Base-by-base conservation (phyloP, 2,329 filamentous ascomycete species). In the Colletotrichum viniferum region DNA sequence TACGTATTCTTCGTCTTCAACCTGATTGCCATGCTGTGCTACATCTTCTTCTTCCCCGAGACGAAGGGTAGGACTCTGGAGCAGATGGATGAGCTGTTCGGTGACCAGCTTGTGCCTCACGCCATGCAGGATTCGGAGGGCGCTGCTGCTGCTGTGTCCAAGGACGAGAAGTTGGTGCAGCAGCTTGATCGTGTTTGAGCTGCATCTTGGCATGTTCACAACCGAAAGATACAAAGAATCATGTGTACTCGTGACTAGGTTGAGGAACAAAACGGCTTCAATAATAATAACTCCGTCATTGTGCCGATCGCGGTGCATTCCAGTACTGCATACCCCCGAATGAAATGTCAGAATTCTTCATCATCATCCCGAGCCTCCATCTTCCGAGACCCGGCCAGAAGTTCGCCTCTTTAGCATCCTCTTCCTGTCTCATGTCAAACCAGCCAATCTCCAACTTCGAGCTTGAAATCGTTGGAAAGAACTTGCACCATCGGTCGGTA, bases 311-410 rank as follows among this genome's bases (percentile, higher is more conserved):
- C 24, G 78, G 77, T 14, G 78, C 13, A 13, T 81, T 77, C 77
- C 81, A 78, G 16, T 73, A 58, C 13, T 48, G 26, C 61, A 68
- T 74, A 9, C 63, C 48, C 10, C 48, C 21, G 34, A 85, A 84
- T 14, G 69, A 73, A 30, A 84, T 73, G 0, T 79, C 76, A 1
- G 84, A 79, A 32, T 85, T 78, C 76, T 84, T 79, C 84, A 86
- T 85, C 77, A 79, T 83, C 21, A 85, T 60, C 1, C 82, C 85
- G 12, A 88, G 73, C 69, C 86, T 83, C 86, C 87, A 88, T n/a
- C 86, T 81, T 28, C 84, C 82, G 18, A 87, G 76, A 2, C 84
- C 85, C 4, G 87, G 87, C 87, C 87, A 88, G 78, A 88, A 88
- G 78, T 88, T 87, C 6, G 81, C 73, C 9, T 80, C 81, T 26